Base-by-base conservation (phyloP, 306 rosid species). In the Cicer bijugum region DNA sequence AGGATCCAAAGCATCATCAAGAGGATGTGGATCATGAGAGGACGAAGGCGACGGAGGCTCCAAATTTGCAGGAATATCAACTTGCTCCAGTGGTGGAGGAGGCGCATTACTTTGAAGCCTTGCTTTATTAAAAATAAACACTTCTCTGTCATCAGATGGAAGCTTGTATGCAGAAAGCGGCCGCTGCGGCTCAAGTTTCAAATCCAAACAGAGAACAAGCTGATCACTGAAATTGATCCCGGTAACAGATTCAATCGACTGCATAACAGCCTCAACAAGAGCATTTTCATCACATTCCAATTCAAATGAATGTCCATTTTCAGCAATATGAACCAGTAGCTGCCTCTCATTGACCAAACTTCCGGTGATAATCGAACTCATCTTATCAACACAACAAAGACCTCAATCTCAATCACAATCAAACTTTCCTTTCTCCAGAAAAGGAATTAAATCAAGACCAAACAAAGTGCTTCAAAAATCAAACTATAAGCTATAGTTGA, bases 1-100 rank as follows among this genome's bases (percentile, higher is more conserved):
- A 78, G 97, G 99, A 77, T 95, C 99, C 0, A 82, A 81, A 68
- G 92, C 99, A 81, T 91, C 93, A 63, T 95, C 99, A 80, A 95
- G 82, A 48, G 97, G 91, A 61, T 95, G 99, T 6, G 86, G 84
- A 78, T 84, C 88, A 38, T 85, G 90, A 6, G 90, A 82, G 47
- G 97, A 83, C 0, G 90, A 79, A 1, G 97, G 92, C 2, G 85
- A 81, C 14, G 76, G 90, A 19, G 91, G 92, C 20, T 88, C 96
- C 3, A 80, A 79, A 80, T 65, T 60, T 50, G 83, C 88, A 5
- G 50, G 68, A 17, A 84, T 67, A 72, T 86, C 90, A 46, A 90
- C 77, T 42, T 86, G 88, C 84, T 91, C 99, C 0, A 71, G 88
- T 5, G 65, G 87, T 53, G 97, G 99, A 47, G 79, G 88, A 0